Base-by-base conservation (phyloP, 2,329 filamentous ascomycete species). In the Trichoderma lentiforme region DNA sequence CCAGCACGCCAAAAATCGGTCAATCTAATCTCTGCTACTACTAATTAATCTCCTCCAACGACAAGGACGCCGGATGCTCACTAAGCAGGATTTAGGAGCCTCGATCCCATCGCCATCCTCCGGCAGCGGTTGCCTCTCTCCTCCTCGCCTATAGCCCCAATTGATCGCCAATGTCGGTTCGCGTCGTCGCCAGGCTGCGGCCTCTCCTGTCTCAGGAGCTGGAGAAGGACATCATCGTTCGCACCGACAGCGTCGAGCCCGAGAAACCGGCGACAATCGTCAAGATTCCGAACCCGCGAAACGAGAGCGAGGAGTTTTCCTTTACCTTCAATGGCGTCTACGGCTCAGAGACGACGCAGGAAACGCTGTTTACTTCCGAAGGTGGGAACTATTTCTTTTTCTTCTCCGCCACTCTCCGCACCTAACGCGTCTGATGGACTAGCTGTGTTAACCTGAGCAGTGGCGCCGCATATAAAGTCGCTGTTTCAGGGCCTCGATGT, bases 311-410 rank as follows among this genome's bases (percentile, higher is more conserved):
- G 82, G 92, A 95, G 78, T 98, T 95, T 82, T 94, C 92, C 69
- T 99, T 98, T 81, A 90, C 95, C 67, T 98, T 98, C 86, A 97
- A 96, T 85, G 89, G 92, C 76, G 95, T 98, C 70, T 98, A 97
- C 81, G 93, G 93, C 78, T 89, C 91, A 77, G 82, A 87, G 43
- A 91, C 93, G 18, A 90, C 93, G 9, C 95, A 99, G 81, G 93
- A 97, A 81, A 88, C 93, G 74, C 83, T 99, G 71, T 99, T 97
- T 80, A 93, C 95, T 74, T 89, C 91, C 47, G 95, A 98, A 89
- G 93, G 94, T 94, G 86, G 77, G 86, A 73, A 8, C 61, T 28
- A 36, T 24, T 32, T 32, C 32, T 63, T 39, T 43, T 68, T 32
- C 39, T 60, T 32, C 51, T 39, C 71, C 57, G 63, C 28, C 63